These are phyloP conservation scores for Starmera amethionina DNA, from an alignment of 805 yeast species.

Conservation along the genomic window DNA sequence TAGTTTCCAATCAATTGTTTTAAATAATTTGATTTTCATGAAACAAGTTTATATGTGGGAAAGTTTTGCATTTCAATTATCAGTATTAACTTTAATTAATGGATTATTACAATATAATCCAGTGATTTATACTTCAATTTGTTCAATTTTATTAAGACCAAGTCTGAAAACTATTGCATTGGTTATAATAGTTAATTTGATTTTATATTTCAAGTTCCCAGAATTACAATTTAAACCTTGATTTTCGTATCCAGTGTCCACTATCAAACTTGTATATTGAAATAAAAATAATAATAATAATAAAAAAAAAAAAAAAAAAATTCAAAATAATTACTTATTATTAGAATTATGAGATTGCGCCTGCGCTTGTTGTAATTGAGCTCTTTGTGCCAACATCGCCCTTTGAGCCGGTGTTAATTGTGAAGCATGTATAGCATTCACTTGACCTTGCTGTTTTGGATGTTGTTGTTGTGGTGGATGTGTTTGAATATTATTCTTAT, in stretches of 20 bases:
- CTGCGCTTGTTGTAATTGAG: background rate
- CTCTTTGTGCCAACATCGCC: background rate
- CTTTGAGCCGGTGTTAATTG: background rate
- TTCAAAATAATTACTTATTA: background rate
- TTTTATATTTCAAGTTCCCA: no score
- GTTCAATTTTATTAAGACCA: no score
- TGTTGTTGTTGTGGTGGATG: slow-evolving; percentile 4
- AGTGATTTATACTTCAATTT: no score
- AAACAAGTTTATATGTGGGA: slow-evolving; percentile 22
- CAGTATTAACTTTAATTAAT: no score
- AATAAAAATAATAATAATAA: background rate
- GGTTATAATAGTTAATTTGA: no score
- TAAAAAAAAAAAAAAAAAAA: background rate
- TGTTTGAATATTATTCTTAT: slow-evolving; percentile 10
- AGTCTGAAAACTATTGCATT: no score
- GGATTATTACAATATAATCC: no score
- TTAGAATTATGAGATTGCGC: background rate
- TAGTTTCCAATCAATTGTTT: slow-evolving; percentile 25
- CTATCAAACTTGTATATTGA: background rate
- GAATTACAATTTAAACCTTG: no score
- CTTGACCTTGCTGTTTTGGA: background rate
- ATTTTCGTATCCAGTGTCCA: no score
- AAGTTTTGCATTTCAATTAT: slow-evolving; percentile 3
- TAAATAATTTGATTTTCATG: slow-evolving; percentile 17
- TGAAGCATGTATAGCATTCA: background rate